These are phyloP conservation scores for Musa beccarii DNA, from an alignment of 176 grass and related monocot genomes.

Conservation along the genomic window DNA sequence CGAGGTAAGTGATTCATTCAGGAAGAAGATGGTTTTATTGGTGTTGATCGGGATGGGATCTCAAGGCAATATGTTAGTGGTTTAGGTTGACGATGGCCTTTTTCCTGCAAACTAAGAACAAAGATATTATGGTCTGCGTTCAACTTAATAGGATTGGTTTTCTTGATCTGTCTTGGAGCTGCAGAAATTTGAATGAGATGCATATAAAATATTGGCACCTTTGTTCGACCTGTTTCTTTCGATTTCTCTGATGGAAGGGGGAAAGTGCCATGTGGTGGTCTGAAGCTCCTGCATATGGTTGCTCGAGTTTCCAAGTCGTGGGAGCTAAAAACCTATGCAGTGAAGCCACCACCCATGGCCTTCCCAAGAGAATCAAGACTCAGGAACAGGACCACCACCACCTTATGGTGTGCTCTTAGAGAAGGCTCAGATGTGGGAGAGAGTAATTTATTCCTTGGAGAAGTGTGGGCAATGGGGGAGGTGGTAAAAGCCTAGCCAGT, in stretches of 20 bases:
- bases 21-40: too few species aligned
- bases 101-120: too few species aligned
- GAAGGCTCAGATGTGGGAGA: not conserved
- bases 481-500: not conserved
- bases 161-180: not conserved
- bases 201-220: not conserved
- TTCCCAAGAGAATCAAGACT: slow-evolving; percentile 13
- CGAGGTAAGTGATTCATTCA: too few species aligned
- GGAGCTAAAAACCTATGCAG: slow-evolving; percentile 18
- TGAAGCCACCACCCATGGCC: not conserved
- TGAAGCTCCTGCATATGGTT: slow-evolving; percentile 24
- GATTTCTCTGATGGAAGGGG: not conserved
- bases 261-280: slow-evolving; percentile 17
- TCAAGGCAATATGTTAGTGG: too few species aligned
- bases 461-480: not conserved
- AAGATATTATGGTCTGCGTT: too few species aligned
- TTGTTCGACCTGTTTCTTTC: not conserved
- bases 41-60: too few species aligned
- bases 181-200: not conserved
- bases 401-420: not conserved
- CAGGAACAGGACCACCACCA: not conserved
- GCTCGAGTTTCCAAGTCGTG: slow-evolving; percentile 23
- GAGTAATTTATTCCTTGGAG: not conserved
- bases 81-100: too few species aligned
- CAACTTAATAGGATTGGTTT: not conserved